Base-by-base conservation (phyloP, 768 basidiomycete genomes). In the Psilocybe cyanescens region DNA sequence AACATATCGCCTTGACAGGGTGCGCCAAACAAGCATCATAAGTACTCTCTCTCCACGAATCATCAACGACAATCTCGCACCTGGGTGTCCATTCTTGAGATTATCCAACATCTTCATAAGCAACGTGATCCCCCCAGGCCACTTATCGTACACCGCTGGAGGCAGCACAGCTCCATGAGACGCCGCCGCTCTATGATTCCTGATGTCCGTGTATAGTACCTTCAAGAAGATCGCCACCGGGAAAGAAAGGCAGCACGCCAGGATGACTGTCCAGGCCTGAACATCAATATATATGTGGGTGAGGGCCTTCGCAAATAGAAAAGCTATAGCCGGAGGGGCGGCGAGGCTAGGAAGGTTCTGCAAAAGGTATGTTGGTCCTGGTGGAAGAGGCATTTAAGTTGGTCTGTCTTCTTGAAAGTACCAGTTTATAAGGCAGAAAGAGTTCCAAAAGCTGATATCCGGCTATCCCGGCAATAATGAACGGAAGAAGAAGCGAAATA, bases 151-250 rank as follows among this genome's bases (percentile, higher is more conserved):
- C 17, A 78, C 72, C 24, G 24, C 57, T 4, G 78, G 79, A 3
- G 79, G 70, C 12, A 75, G 51, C 16, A 72, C 60, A 4, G 77
- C 77, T 6, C 75, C 74, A 45, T 64, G 60, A 8, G 62, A 49
- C 5, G 52, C 55, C 8, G 69, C 67, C 19, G 64, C 67, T 35
- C 60, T 35, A 14, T 30, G 14, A 14, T 64, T 55, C 4, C 9
- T 17, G 11, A 55, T 45, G 47, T 67, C 54, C 28, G 41, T 55
- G 29, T 67, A 70, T 48, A 64, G 57, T 8, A 68, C 57, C 24
- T 57, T 45, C 39, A 70, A 24, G 59, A 61, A 62, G 29, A 67
- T 53, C n/a, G 60, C 52, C 14, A 59, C 24, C 4, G 69, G 69
- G 24, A 65, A 51, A 33, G 65, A 67, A 11, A 70, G 50, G 28